Evolutionary conservation across 805 yeast genomes (phyloP).

Genomic region (Komagataella populi): DNA sequence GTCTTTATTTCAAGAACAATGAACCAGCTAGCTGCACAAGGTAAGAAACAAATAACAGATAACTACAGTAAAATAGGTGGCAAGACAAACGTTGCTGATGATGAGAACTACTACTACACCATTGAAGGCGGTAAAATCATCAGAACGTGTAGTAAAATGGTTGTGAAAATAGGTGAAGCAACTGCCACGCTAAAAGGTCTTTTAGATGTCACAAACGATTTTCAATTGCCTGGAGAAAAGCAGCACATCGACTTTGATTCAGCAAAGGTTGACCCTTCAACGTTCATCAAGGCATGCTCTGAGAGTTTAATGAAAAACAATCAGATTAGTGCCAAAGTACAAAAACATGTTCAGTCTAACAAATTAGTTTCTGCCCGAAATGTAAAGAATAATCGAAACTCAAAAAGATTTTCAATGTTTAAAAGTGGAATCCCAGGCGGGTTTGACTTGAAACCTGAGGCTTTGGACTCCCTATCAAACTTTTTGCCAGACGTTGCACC

Average conservation of each 20-base stretch:
- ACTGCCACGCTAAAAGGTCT: constrained; percentile 46
- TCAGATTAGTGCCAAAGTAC: constrained; percentile 16
- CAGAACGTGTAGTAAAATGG: constrained; percentile 25
- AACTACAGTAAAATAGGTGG: background rate
- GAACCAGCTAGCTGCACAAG: background rate
- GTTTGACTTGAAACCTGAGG: constrained; percentile 31
- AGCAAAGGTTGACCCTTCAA: constrained; percentile 43
- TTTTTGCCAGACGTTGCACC: constrained; percentile 9
- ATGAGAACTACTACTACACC: constrained; percentile 35
- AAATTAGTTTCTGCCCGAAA: constrained; percentile 4
- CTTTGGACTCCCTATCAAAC: constrained; percentile 26
- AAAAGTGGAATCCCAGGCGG: constrained; percentile 37
- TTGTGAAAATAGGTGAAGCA: constrained; percentile 29
- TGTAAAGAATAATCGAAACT: constrained; percentile 10
- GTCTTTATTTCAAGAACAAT: constrained; percentile 30
- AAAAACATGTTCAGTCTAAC: constrained; percentile 11
- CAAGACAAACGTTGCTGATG: background rate
- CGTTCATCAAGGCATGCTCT: constrained; percentile 49
- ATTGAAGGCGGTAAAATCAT: constrained; percentile 44
- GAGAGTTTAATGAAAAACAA: constrained; percentile 35
- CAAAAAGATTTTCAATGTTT: constrained; percentile 34
- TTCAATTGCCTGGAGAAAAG: constrained; percentile 42
- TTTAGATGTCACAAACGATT: constrained; percentile 50
- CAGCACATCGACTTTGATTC: constrained; percentile 51
- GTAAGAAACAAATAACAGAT: background rate